A percentile compares a stretch with the other conserved stretches of the same genome.
Conservation (phyloP, 2,329 filamentous ascomycete species). For the Colletotrichum sp. region DNA sequence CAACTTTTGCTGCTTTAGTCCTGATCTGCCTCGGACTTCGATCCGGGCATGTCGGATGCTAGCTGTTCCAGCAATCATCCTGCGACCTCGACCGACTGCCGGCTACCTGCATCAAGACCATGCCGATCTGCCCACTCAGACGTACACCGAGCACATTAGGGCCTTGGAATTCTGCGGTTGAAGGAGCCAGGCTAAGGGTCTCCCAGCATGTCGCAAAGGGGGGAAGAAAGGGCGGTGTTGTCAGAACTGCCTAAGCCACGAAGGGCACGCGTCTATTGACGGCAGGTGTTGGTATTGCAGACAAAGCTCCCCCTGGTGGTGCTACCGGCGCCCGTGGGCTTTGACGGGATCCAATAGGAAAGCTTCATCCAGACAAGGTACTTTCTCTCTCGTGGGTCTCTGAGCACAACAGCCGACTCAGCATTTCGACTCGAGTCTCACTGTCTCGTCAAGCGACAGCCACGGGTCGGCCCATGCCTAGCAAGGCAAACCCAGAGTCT, state of each 20-base stretch:
- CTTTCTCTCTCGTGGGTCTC: neutral
- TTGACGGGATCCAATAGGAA: neutral
- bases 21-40: neutral
- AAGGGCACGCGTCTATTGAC: neutral
- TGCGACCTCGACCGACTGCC: constrained; percentile 2
- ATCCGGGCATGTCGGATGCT: neutral
- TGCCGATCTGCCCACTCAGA: constrained; percentile 9
- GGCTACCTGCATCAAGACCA: constrained; percentile 7
- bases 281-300: neutral
- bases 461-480: neutral
- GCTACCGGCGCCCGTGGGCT: neutral
- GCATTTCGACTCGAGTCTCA: neutral
- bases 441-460: constrained; percentile 6
- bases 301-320: neutral
- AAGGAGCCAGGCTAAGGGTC: neutral
- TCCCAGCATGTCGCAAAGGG: neutral
- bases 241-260: neutral
- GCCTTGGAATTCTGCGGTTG: constrained; percentile 2
- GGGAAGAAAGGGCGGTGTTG: neutral
- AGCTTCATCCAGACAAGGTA: neutral
- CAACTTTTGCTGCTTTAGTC: neutral
- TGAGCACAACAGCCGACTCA: neutral
- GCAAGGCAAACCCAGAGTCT: neutral
- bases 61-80: constrained; percentile 6
- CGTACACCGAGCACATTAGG: constrained; percentile 3